phyloP scores from a whole-genome alignment of 2,329 filamentous ascomycete species.

The Penicillium sp. region DNA sequence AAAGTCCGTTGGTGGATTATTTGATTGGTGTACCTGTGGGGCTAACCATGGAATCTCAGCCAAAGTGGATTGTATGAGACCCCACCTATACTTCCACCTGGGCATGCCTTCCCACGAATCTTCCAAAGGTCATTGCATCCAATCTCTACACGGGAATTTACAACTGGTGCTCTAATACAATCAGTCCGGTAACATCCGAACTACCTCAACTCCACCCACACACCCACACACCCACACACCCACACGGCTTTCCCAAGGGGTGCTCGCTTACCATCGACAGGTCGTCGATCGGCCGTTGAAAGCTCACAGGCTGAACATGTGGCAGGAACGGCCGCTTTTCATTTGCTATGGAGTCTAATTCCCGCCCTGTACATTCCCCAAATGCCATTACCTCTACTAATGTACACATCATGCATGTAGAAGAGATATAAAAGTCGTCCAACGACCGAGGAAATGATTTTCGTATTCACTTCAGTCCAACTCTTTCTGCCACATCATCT shows the following conservation, averaged over 20 bases:
- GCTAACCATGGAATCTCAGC: neutral
- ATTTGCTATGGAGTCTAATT: neutral
- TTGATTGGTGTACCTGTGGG: conserved; percentile 9
- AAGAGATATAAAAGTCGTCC: conserved; percentile 14
- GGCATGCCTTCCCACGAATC: neutral
- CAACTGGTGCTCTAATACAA: neutral
- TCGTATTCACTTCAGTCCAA: conserved; percentile 8
- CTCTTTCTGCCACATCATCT: conserved; percentile 4
- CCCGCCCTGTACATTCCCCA: neutral
- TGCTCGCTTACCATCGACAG: neutral
- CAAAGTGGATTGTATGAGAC: neutral
- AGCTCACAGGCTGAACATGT: neutral
- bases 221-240: no score
- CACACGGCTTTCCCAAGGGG: no score
- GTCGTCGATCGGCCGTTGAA: neutral
- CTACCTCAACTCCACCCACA: neutral
- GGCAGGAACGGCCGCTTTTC: neutral
- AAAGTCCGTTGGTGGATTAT: neutral
- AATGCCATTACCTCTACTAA: neutral
- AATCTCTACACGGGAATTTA: neutral
- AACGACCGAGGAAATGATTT: conserved; percentile 13
- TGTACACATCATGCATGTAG: neutral
- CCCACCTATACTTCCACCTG: neutral
- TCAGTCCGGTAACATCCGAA: neutral
- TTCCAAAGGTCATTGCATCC: neutral